phyloP scores from a whole-genome alignment of 345 rosid genomes.

The Nephelium lappaceum region DNA sequence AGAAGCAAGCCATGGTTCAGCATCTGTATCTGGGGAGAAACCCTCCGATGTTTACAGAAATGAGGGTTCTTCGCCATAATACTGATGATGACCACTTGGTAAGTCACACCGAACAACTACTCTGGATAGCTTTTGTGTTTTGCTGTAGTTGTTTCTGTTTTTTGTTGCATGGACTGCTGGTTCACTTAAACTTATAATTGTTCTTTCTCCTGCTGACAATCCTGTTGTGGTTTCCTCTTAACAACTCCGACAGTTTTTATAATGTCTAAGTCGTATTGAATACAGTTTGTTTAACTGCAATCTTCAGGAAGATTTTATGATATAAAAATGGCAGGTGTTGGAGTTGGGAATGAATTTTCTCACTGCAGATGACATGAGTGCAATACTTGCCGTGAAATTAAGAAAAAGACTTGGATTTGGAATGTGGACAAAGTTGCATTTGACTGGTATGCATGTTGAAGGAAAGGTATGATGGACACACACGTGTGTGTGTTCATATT shows the following conservation, averaged over 20 bases:
- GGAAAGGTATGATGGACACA: slow-evolving; percentile 65
- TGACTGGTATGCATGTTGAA: slow-evolving; percentile 95
- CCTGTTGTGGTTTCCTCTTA: not conserved
- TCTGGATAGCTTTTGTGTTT: not conserved
- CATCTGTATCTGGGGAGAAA: slow-evolving; percentile 87
- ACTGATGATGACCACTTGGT: slow-evolving; percentile 92
- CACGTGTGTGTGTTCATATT: not conserved
- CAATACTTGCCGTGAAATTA: slow-evolving; percentile 82
- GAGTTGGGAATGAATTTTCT: slow-evolving; percentile 91
- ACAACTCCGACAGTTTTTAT: not conserved
- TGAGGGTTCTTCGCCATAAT: slow-evolving; percentile 67
- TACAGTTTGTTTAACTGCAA: not conserved
- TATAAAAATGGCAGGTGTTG: slow-evolving; percentile 58
- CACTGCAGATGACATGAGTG: slow-evolving; percentile 94
- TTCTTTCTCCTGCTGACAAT: not conserved
- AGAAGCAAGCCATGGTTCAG: slow-evolving; percentile 77
- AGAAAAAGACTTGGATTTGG: slow-evolving; percentile 93
- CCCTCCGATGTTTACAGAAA: slow-evolving; percentile 81
- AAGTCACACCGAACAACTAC: not conserved
- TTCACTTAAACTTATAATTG: not conserved
- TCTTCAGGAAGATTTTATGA: slow-evolving; percentile 14
- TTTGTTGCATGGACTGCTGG: not conserved
- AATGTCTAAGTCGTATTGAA: not conserved
- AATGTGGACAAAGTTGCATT: slow-evolving; percentile 87
- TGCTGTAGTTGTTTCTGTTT: not conserved